Evolutionary conservation across 208 protist species (phyloP), one percentile per base, ranked within the genome.

Genomic region (Wallacemonas sp.): DNA sequence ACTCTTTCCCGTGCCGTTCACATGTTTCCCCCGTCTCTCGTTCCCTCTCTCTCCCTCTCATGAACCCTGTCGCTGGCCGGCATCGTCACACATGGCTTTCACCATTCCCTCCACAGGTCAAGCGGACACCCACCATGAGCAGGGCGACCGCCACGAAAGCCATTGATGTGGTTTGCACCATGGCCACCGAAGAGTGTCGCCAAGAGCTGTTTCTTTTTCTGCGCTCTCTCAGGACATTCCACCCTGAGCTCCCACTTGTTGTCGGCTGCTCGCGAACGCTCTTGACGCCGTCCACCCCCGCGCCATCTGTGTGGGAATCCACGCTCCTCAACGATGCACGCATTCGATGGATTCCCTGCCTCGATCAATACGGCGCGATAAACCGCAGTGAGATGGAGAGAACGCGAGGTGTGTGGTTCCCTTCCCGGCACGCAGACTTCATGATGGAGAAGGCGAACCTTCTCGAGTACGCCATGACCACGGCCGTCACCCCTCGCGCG

Each of bases 381-480:
- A 54, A 77, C 12, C 75, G 89, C n/a, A 42, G 36, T 2, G 39
- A n/a, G 22, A 95, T 95, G 89, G 89, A 95, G 67, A 60, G 51
- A 26, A 55, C 80, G 59, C 70, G 55, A 1, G 88, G 89, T 4
- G 75, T 91, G 45, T 91, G 81, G 81, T 93, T 84, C 55, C 72
- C 78, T 2, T 71, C 86, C 17, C 70, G 83, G 12, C 85, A 95
- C 74, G 74, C 79, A 0, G 89, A 93, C 61, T 91, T 90, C 68
- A 95, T 93, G 86, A 90, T 95, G 84, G 86, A 95, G 65, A 95
- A 95, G 61, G 62, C 79, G n/a, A 82, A 86, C 53, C 60, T 93
- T 9, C 82, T 95, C 74, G 86, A 91, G 55, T 68, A 75, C 14
- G 82, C 88, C 5, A 70, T 94, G 74, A 39, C 69, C 26, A 55